A percentile compares a stretch with the other conserved stretches of the same genome.
These are phyloP conservation scores for Penicillium argentinense DNA, from an alignment of 495 filamentous ascomycete species.

Conservation along the genomic window DNA sequence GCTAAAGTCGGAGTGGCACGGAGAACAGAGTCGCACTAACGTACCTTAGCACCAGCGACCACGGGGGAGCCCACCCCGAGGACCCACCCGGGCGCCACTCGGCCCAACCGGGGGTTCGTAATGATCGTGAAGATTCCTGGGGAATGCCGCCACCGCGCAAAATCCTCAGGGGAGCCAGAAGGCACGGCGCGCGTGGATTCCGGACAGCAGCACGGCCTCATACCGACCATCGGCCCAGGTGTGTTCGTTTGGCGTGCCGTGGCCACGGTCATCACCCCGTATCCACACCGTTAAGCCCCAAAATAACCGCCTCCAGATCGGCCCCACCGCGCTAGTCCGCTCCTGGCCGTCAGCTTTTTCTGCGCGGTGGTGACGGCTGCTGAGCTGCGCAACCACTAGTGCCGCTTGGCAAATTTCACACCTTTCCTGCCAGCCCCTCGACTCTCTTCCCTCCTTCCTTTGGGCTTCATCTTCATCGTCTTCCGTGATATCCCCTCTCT, in stretches of 20 bases:
- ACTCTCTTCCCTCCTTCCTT: conserved; percentile 34
- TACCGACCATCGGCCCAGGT: too few relatives aligned
- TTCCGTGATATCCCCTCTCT: conserved; percentile 15
- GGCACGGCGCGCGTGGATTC: too few relatives aligned
- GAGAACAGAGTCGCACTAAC: conserved; percentile 31
- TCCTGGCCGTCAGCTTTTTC: conserved; percentile 36
- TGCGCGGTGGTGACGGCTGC: conserved; percentile 32
- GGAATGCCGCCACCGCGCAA: too few relatives aligned
- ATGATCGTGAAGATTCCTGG: too few relatives aligned
- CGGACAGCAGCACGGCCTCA: too few relatives aligned
- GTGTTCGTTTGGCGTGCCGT: too few relatives aligned
- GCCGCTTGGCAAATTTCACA: conserved; percentile 44
- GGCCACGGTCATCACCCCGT: background rate
- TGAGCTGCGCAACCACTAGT: conserved; percentile 52
- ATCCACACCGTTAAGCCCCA: conserved; percentile 5
- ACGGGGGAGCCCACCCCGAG: conserved; percentile 26
- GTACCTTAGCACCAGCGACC: conserved; percentile 22
- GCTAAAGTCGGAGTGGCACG: conserved; percentile 30
- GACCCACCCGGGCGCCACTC: conserved; percentile 26
- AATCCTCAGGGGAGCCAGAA: conserved; percentile 6
- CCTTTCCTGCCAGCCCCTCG: conserved; percentile 51
- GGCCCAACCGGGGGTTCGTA: conserved; percentile 24
- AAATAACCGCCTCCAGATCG: conserved; percentile 41
- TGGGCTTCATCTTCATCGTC: conserved; percentile 23
- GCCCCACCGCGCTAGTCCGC: conserved; percentile 39